These are phyloP conservation scores for Aspergillus cejpii DNA, from an alignment of 2,329 filamentous ascomycete species.

Conservation along the genomic window DNA sequence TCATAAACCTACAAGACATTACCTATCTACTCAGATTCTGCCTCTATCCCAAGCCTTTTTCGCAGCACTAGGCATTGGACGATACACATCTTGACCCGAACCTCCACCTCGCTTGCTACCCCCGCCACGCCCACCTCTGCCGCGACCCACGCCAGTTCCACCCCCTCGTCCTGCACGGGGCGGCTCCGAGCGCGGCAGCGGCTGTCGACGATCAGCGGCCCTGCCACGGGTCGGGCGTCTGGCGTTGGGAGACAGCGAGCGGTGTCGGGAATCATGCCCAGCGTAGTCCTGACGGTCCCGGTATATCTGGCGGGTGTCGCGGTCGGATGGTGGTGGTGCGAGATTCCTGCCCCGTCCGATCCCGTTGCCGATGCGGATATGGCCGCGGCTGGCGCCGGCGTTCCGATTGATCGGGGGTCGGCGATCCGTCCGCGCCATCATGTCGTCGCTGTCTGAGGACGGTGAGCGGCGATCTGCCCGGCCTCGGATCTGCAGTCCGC, in stretches of 20 bases:
- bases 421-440: constrained; percentile 25
- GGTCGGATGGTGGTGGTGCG: constrained; percentile 13
- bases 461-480: constrained; percentile 27
- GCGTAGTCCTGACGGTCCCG: constrained; percentile 27
- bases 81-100: constrained; percentile 23
- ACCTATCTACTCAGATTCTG: constrained; percentile 19
- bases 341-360: constrained; percentile 26
- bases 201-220: constrained; percentile 18
- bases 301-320: constrained; percentile 15
- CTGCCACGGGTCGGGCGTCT: constrained; percentile 15
- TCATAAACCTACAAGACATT: neutral
- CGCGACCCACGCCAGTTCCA: constrained; percentile 6
- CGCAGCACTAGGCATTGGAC: constrained; percentile 29
- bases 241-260: constrained; percentile 29
- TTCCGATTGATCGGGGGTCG: constrained; percentile 23
- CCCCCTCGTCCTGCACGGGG: constrained; percentile 11
- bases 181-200: constrained; percentile 16
- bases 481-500: constrained; percentile 33
- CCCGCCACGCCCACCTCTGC: constrained; percentile 19
- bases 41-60: constrained; percentile 31
- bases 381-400: constrained; percentile 21
- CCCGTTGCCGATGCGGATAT: constrained; percentile 33
- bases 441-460: constrained; percentile 33
- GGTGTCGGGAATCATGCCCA: constrained; percentile 21
- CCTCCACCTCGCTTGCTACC: constrained; percentile 15